Percentiles rank a stretch among this genome's conserved stretches.
Evolutionary conservation across 1,284 basidiomycete genomes (phyloP).

Genomic region (Athelia psychrophila): DNA sequence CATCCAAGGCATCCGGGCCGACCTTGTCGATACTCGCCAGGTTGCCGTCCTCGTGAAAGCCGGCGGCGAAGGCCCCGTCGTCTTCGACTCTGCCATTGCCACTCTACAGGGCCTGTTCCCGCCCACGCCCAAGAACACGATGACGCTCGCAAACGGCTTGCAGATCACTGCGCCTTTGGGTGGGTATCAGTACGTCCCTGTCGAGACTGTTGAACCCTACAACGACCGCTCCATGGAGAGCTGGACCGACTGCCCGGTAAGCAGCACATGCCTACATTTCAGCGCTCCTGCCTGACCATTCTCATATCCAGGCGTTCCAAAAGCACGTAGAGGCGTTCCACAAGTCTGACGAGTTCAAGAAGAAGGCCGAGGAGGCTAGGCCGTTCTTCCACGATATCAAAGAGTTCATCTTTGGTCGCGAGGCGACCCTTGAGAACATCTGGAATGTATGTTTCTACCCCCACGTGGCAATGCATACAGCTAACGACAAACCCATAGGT

Average conservation of each 20-base stretch:
- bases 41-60: slow-evolving; percentile 77
- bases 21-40: slow-evolving; percentile 69
- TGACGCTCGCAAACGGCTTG: slow-evolving; percentile 75
- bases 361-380: slow-evolving; percentile 48
- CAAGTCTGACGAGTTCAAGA: slow-evolving; percentile 62
- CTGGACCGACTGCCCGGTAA: slow-evolving; percentile 79
- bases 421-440: slow-evolving; percentile 66
- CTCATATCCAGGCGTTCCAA: slow-evolving; percentile 50
- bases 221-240: slow-evolving; percentile 84
- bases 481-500: slow-evolving; percentile 40
- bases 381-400: slow-evolving; percentile 65
- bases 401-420: slow-evolving; percentile 69
- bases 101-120: slow-evolving; percentile 81
- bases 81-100: slow-evolving; percentile 80
- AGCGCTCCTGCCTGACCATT: not conserved
- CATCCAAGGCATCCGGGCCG: slow-evolving; percentile 63
- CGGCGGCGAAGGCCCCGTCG: slow-evolving; percentile 76
- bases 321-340: slow-evolving; percentile 59
- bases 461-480: slow-evolving; percentile 8
- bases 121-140: slow-evolving; percentile 65
- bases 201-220: slow-evolving; percentile 79
- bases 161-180: slow-evolving; percentile 72
- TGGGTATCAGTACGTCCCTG: slow-evolving; percentile 84
- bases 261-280: slow-evolving; percentile 21
- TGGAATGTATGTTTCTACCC: slow-evolving; percentile 57